These are phyloP conservation scores for Colletotrichum tanaceti DNA, from an alignment of 2,329 filamentous ascomycete genomes.

Conservation along the genomic window DNA sequence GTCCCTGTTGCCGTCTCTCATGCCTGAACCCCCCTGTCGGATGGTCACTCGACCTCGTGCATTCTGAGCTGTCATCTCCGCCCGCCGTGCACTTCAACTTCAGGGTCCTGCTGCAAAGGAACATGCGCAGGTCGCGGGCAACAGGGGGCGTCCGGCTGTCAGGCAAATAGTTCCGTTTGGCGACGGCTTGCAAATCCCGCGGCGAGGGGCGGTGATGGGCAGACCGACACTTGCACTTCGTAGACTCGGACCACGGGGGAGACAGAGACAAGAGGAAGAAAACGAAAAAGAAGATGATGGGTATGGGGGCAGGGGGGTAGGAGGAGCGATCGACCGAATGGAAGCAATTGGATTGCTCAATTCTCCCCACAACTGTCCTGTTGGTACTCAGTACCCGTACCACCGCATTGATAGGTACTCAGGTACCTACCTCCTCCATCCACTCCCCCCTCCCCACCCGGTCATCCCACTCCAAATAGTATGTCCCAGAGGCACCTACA, in stretches of 20 bases:
- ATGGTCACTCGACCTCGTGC: conserved; percentile 26
- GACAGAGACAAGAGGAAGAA: too few species aligned
- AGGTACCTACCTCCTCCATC: too few species aligned
- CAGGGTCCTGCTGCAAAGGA: conserved; percentile 35
- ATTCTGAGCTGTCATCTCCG: conserved; percentile 18
- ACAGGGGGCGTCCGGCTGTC: conserved; percentile 32
- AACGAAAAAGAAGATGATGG: conserved; percentile 3
- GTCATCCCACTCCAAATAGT: conserved; percentile 13
- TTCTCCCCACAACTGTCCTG: conserved; percentile 5
- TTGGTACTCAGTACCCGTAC: conserved; percentile 5
- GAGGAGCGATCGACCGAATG: background rate
- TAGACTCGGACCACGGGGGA: background rate
- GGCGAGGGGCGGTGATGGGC: background rate
- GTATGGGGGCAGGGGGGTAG: conserved; percentile 17
- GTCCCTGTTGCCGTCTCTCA: conserved; percentile 8
- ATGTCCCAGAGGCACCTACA: too few species aligned
- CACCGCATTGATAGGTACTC: background rate
- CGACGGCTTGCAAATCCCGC: conserved; percentile 34
- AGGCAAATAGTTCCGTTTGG: conserved; percentile 37
- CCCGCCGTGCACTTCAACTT: background rate
- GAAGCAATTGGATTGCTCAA: conserved; percentile 5
- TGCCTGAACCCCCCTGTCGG: background rate
- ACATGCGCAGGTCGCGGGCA: conserved; percentile 25
- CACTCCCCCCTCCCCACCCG: background rate
- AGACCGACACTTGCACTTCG: conserved; percentile 6